Base-by-base conservation (phyloP, 2,329 filamentous ascomycete species). In the Blastomyces silverae region DNA sequence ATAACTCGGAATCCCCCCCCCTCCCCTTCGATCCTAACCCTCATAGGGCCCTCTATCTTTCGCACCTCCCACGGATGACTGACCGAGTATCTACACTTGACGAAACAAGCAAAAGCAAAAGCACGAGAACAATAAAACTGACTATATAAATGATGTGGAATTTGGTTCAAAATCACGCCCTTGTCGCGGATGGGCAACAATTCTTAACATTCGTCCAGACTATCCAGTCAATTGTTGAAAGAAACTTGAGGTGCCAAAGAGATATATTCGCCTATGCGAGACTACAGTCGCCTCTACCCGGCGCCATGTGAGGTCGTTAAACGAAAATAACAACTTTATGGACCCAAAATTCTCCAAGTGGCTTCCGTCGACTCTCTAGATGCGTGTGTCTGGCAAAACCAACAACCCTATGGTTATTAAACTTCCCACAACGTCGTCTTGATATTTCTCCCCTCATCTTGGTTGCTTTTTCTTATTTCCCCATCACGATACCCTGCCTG, bases 1-100 rank as follows among this genome's bases (percentile, higher is more conserved):
- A 42, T 11, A 50, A 20, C 39, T 25, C 48, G 28, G 22, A 11
- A 46, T 10, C 25, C 25, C 20, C 44, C 34, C 44, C 28, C 15
- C 25, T 17, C 20, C 44, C 34, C 44, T 6, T 44, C 37, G 8
- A 39, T n/a, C 37, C 31, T 8, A 56, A 34, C 53, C 25, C 8
- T 58, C 37, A 37, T 28, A n/a, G 11, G 1, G 1, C 25, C 10
- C 44, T 17, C 20, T 48, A 6, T 31, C 15, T 25, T 48, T 15
- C 39, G 8, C 42, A n/a, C 17, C 44, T 56, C 31, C 42, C 20
- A 61, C 44, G 15, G 58, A 50, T 61, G 58, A 37, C 58, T 61
- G 25, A 50, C 17, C 8, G 15, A 44, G 42, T 48, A 48, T 50
- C 22, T 25, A 50, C 48, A 34, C 17, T 37, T 28, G 58, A 11